Percentiles rank a stretch among this genome's conserved stretches.
phyloP scores from a whole-genome alignment of 225 moss, liverwort and hornwort species.

The Polytrichum commune region DNA sequence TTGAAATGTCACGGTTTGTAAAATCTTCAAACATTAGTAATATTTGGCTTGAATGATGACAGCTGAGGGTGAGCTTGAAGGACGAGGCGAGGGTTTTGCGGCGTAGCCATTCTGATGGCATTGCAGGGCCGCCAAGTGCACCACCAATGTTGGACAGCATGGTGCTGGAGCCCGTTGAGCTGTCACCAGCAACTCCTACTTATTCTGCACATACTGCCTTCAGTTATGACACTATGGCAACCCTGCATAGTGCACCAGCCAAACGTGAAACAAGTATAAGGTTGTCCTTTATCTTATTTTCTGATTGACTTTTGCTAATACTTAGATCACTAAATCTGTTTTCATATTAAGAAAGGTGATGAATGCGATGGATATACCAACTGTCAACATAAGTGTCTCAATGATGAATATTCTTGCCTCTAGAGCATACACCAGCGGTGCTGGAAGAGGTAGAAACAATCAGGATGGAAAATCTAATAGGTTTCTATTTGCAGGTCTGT shows the following conservation, averaged over 20 bases:
- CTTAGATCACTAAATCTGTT: too few relatives aligned
- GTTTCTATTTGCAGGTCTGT: constrained; percentile 31
- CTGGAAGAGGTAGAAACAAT: too few relatives aligned
- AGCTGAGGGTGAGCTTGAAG: constrained; percentile 13
- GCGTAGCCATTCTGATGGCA: constrained; percentile 63
- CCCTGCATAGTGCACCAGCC: constrained; percentile 28
- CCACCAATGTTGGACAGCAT: constrained; percentile 59
- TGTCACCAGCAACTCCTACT: constrained; percentile 41
- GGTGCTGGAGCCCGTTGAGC: constrained; percentile 49
- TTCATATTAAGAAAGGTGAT: too few relatives aligned
- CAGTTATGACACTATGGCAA: constrained; percentile 40
- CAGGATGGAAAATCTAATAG: neutral
- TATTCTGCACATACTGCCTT: constrained; percentile 60
- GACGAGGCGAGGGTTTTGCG: constrained; percentile 42
- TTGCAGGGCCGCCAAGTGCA: constrained; percentile 53
- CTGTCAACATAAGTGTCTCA: too few relatives aligned
- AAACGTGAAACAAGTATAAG: constrained; percentile 47
- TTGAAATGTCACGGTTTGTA: too few relatives aligned
- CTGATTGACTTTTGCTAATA: too few relatives aligned
- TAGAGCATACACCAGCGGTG: too few relatives aligned
- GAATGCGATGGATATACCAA: too few relatives aligned
- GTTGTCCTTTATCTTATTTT: neutral
- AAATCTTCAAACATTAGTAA: too few relatives aligned
- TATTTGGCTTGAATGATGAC: too few relatives aligned
- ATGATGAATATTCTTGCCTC: too few relatives aligned